Conservation (phyloP, 2,329 filamentous ascomycete species). For the Sclerotinia nivalis region DNA sequence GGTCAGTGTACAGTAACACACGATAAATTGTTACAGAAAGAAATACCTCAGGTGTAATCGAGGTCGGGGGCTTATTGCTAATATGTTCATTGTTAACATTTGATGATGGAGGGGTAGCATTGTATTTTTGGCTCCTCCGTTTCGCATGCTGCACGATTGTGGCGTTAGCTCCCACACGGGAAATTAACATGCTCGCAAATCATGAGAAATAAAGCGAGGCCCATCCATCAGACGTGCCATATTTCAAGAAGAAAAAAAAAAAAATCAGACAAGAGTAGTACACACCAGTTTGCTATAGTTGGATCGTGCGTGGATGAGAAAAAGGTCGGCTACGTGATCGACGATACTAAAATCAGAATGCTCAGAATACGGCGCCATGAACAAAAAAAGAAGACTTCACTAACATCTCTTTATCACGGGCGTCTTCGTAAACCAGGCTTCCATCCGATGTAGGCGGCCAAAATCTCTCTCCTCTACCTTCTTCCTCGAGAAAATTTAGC, state of each 20-base stretch:
- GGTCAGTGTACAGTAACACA: neutral
- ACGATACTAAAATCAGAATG: conserved; percentile 15
- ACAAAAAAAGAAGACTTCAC: neutral
- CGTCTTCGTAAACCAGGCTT: conserved; percentile 16
- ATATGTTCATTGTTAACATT: conserved; percentile 7
- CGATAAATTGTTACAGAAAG: neutral
- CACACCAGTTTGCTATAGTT: conserved; percentile 15
- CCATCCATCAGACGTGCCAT: neutral
- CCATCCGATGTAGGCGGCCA: conserved; percentile 19
- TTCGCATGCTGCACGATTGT: conserved; percentile 18
- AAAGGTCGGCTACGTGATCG: conserved; percentile 18
- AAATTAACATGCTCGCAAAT: conserved; percentile 12
- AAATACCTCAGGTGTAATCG: conserved; percentile 3
- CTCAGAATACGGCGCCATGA: neutral
- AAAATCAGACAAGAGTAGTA: conserved; percentile 1
- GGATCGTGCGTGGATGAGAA: conserved; percentile 21
- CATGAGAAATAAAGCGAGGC: neutral
- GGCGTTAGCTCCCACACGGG: conserved; percentile 20
- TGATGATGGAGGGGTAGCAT: conserved; percentile 4
- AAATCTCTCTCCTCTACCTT: conserved; percentile 21
- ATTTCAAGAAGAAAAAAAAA: neutral
- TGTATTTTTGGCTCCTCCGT: conserved; percentile 6
- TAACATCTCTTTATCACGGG: conserved; percentile 17
- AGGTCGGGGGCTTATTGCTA: neutral
- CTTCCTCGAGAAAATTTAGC: conserved; percentile 24